phyloP scores from a whole-genome alignment of 2,329 filamentous ascomycete genomes.

The Pseudogymnoascus sp. region DNA sequence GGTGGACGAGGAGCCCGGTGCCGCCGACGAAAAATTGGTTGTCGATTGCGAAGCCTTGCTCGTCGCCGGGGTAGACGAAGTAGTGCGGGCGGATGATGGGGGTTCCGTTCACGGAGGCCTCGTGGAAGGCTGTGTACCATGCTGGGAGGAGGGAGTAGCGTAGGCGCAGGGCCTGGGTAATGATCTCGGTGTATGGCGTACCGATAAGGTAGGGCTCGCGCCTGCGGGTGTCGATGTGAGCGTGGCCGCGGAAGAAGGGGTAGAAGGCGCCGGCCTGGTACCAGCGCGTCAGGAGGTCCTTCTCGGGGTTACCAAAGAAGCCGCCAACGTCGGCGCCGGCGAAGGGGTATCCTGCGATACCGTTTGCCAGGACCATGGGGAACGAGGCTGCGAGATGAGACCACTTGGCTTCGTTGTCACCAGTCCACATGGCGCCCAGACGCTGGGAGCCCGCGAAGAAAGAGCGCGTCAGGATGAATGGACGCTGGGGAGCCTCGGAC shows the following conservation, averaged over 20 bases:
- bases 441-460: slow-evolving; percentile 91
- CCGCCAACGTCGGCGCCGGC: slow-evolving; percentile 92
- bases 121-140: slow-evolving; percentile 96
- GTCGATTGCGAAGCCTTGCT: slow-evolving; percentile 80
- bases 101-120: slow-evolving; percentile 72
- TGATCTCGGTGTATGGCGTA: slow-evolving; percentile 78
- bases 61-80: slow-evolving; percentile 81
- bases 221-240: slow-evolving; percentile 90
- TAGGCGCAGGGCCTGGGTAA: slow-evolving; percentile 79
- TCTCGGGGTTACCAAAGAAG: slow-evolving; percentile 95
- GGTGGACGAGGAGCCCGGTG: slow-evolving; percentile 88
- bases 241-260: slow-evolving; percentile 95
- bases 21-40: slow-evolving; percentile 88
- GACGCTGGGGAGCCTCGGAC: slow-evolving; percentile 67
- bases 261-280: slow-evolving; percentile 97
- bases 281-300: slow-evolving; percentile 87
- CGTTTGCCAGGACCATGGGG: slow-evolving; percentile 89
- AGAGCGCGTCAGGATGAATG: slow-evolving; percentile 86
- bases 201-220: slow-evolving; percentile 86
- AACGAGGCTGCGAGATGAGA: slow-evolving; percentile 80
- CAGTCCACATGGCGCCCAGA: slow-evolving; percentile 95
- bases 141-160: slow-evolving; percentile 84
- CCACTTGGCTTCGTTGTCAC: slow-evolving; percentile 94
- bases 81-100: slow-evolving; percentile 90
- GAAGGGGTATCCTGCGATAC: slow-evolving; percentile 89